Evolutionary conservation across 1,284 basidiomycete genomes (phyloP).

Genomic region (Leccinum pachyderme): DNA sequence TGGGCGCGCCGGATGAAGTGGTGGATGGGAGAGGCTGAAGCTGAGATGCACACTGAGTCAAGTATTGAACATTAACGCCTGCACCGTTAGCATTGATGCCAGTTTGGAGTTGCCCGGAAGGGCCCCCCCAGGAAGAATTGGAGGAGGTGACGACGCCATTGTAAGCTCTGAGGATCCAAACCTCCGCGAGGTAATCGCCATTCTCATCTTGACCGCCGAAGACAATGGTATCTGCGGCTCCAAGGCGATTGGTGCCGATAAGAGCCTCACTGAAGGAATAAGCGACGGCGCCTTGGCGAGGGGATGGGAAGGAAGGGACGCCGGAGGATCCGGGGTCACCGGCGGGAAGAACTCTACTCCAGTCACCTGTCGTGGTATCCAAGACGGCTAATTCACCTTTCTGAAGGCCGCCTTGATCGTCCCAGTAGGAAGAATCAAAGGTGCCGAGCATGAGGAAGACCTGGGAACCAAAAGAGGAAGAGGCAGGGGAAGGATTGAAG

Average conservation of each 20-base stretch:
- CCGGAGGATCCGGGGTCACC: constrained; percentile 59
- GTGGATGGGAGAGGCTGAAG: constrained; percentile 30
- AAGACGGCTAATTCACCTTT: constrained; percentile 72
- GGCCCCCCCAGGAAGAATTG: constrained; percentile 61
- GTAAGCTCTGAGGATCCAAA: constrained; percentile 77
- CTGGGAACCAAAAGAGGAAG: constrained; percentile 58
- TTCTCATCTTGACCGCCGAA: constrained; percentile 70
- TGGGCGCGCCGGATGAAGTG: constrained; percentile 21
- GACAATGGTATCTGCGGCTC: constrained; percentile 70
- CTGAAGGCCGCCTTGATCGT: constrained; percentile 56
- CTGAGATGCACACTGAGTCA: constrained; percentile 56
- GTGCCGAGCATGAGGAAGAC: constrained; percentile 67
- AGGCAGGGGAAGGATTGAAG: constrained; percentile 57
- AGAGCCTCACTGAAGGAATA: constrained; percentile 53
- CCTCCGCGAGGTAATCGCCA: constrained; percentile 66
- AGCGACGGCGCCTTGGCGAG: constrained; percentile 69
- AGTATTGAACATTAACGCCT: constrained; percentile 61
- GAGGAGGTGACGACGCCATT: constrained; percentile 53
- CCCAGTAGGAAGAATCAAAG: constrained; percentile 61
- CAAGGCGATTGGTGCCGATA: constrained; percentile 49
- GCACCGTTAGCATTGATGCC: constrained; percentile 63
- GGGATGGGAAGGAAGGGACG: constrained; percentile 49
- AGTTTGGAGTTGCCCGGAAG: constrained; percentile 55
- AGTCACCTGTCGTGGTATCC: constrained; percentile 59
- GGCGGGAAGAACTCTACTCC: constrained; percentile 70